Conservation (phyloP, 495 filamentous ascomycete species). For the Penicilliopsis zonata region DNA sequence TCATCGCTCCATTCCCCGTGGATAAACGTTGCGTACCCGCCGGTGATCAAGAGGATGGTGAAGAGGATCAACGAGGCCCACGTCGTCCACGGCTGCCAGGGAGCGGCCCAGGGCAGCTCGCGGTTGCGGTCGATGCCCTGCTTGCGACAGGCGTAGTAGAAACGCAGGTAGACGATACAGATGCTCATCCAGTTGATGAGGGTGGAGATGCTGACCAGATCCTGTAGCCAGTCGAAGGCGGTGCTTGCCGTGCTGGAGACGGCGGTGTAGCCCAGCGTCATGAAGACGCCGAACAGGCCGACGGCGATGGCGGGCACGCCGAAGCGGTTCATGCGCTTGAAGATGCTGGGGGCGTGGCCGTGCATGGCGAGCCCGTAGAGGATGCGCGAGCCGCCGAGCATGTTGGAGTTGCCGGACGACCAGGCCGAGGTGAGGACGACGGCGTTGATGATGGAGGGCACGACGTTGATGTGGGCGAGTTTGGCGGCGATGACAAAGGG, state of each 20-base stretch:
- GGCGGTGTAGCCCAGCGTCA: constrained; percentile 47
- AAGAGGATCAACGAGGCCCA: constrained; percentile 38
- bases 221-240: constrained; percentile 51
- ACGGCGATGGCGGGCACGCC: constrained; percentile 48
- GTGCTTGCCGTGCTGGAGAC: constrained; percentile 41
- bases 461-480: constrained; percentile 26
- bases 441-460: constrained; percentile 41
- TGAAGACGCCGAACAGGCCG: constrained; percentile 35
- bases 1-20: constrained; percentile 30
- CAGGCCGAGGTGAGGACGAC: constrained; percentile 34
- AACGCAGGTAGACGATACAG: constrained; percentile 41
- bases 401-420: constrained; percentile 34
- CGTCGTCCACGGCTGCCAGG: constrained; percentile 38
- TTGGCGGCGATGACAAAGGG: constrained; percentile 43
- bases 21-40: constrained; percentile 26
- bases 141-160: constrained; percentile 32
- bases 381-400: constrained; percentile 34
- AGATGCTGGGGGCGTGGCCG: constrained; percentile 31
- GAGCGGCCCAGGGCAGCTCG: constrained; percentile 36
- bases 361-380: constrained; percentile 34
- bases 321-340: constrained; percentile 44
- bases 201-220: constrained; percentile 41
- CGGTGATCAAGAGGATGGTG: constrained; percentile 24
- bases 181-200: constrained; percentile 45
- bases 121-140: constrained; percentile 30